Conservation (phyloP, 75 land plant genomes). For the Azolla pinnata region DNA sequence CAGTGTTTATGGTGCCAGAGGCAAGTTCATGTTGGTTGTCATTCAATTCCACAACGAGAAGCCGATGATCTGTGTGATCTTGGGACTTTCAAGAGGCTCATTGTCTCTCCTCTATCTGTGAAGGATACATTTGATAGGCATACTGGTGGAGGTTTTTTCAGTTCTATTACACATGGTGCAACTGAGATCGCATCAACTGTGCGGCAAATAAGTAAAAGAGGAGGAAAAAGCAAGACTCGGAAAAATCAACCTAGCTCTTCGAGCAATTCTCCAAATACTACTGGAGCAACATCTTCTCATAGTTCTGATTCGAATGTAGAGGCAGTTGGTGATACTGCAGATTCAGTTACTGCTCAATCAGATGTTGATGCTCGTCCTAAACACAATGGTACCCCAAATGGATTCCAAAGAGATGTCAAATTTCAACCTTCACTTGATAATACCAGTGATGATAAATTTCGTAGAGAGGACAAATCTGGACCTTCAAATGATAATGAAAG, state of each 20-base stretch:
- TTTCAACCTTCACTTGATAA: neutral
- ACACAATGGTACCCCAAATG: neutral
- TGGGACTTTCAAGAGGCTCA: slow-evolving; percentile 62
- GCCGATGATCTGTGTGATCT: slow-evolving; percentile 76
- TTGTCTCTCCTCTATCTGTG: slow-evolving; percentile 76
- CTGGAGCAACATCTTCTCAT: neutral
- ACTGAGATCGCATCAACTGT: slow-evolving; percentile 73
- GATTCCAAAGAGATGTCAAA: neutral
- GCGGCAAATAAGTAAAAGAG: slow-evolving; percentile 45
- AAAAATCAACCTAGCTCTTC: neutral
- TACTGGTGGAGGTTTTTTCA: slow-evolving; percentile 40
- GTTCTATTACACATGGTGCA: slow-evolving; percentile 79
- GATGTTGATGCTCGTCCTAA: neutral
- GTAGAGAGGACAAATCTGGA: neutral
- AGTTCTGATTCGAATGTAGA: neutral
- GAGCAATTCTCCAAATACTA: neutral
- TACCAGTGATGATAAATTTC: neutral
- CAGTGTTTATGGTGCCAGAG: slow-evolving; percentile 88
- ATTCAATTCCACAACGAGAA: slow-evolving; percentile 41
- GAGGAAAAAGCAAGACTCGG: slow-evolving; percentile 40
- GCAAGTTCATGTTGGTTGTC: slow-evolving; percentile 78
- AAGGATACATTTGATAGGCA: slow-evolving; percentile 32
- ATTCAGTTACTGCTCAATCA: neutral
- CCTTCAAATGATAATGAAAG: neutral
- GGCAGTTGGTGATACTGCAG: neutral